These are phyloP conservation scores for Spirogloea muscicola DNA, from an alignment of 139 green algal species.

Conservation along the genomic window DNA sequence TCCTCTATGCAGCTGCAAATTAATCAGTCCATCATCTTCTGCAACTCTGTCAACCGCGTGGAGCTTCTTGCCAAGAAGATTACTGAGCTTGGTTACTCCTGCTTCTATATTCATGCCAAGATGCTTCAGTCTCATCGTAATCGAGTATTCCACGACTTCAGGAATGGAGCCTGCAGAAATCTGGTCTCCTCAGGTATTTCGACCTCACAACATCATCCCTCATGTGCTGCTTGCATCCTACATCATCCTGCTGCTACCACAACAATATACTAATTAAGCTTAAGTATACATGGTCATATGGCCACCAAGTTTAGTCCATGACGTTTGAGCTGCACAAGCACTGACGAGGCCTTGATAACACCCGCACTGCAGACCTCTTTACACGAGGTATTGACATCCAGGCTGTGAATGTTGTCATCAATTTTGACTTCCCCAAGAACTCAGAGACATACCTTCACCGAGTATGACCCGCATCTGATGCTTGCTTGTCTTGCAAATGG, in stretches of 20 bases:
- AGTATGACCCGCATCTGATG: slow-evolving; percentile 51
- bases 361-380: slow-evolving; percentile 92
- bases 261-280: too few relatives aligned
- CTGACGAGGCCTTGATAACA: too few relatives aligned
- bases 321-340: neutral
- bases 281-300: too few relatives aligned
- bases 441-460: slow-evolving; percentile 98
- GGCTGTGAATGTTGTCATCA: slow-evolving; percentile 99
- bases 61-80: slow-evolving; percentile 99
- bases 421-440: slow-evolving; percentile 99
- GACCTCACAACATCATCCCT: too few relatives aligned
- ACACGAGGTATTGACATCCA: slow-evolving; percentile 98
- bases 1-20: slow-evolving; percentile 76
- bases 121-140: slow-evolving; percentile 99
- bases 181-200: slow-evolving; percentile 89
- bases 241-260: too few relatives aligned
- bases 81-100: slow-evolving; percentile 98
- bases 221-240: too few relatives aligned
- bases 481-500: neutral
- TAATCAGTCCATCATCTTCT: slow-evolving; percentile 99
- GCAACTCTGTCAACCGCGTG: slow-evolving; percentile 97
- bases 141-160: slow-evolving; percentile 99
- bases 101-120: slow-evolving; percentile 99
- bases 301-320: neutral
- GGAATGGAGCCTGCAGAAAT: slow-evolving; percentile 96